Evolutionary conservation across 306 rosid species (phyloP), one percentile per base, ranked within the genome.

Genomic region (Nissolia schottii): DNA sequence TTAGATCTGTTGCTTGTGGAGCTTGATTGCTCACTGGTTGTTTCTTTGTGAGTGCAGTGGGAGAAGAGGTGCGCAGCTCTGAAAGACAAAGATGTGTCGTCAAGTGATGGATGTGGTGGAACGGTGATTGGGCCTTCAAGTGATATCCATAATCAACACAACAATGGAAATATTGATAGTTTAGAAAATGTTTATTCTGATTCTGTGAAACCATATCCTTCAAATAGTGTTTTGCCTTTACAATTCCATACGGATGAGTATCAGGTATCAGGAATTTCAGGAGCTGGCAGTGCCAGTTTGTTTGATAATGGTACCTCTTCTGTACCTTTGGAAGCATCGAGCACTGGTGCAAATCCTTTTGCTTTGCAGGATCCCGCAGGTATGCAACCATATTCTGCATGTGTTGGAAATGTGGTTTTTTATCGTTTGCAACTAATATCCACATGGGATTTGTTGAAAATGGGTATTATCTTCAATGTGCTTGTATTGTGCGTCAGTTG

Each of bases 151-250:
- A 77, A 81, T 86, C 85, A 83, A 80, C 66, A 65, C 78, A 79
- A 83, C 82, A 82, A 65, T 79, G 96, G 86, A 89, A 87, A 82
- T 86, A 60, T 73, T 75, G 88, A 83, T 94, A 91, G 59, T 86
- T 86, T 77, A 77, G 84, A 78, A 79, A 84, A 82, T 89, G 75
- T 65, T 82, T 80, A 74, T 87, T 69, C 75, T 72, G 76, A 74
- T 75, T 85, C 85, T 78, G 68, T 85, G 78, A 83, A 83, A 70
- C 85, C 88, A 32, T 79, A 79, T 79, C 56, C 85, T 77, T 86
- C 96, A 74, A 86, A 83, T 85, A 78, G 64, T 86, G 92, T 91
- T 86, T 82, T 94, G 82, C 99, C 99, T 94, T 91, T 94, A 87
- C 99, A 77, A 71, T 60, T 64, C 74, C 64, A 83, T 90, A 89